Conservation (phyloP, 2,329 filamentous ascomycete species). For the Penicillium sp. region DNA sequence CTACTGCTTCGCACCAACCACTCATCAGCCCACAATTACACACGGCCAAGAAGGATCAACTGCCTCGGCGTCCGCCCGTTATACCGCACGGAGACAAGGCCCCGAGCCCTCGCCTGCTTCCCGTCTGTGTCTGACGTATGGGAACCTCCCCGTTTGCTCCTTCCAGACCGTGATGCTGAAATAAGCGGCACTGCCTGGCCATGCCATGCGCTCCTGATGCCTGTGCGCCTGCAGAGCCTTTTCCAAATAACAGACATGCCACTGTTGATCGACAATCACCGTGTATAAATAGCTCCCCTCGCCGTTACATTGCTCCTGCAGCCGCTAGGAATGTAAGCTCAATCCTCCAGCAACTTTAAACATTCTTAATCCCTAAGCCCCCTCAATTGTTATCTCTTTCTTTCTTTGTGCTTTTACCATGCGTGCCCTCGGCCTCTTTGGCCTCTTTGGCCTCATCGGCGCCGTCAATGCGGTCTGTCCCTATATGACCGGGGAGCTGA, state of each 20-base stretch:
- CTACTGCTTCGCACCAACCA: background rate
- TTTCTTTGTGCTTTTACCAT: constrained; percentile 23
- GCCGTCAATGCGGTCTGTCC: constrained; percentile 47
- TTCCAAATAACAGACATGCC: background rate
- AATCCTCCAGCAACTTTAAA: background rate
- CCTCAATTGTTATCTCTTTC: background rate
- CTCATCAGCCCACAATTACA: constrained; percentile 13
- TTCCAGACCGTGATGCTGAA: constrained; percentile 13
- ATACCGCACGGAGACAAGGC: background rate
- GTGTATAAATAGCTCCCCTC: constrained; percentile 6
- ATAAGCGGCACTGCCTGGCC: background rate
- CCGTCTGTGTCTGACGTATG: background rate
- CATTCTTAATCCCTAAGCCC: background rate
- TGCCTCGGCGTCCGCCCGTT: constrained; percentile 1
- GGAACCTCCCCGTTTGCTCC: constrained; percentile 1
- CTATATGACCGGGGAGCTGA: constrained; percentile 44
- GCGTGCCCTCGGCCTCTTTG: constrained; percentile 31
- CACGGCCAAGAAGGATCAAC: constrained; percentile 9
- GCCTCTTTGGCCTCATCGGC: constrained; percentile 37
- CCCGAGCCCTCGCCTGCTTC: constrained; percentile 3
- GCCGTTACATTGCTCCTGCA: background rate
- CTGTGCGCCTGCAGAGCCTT: constrained; percentile 6
- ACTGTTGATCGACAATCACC: background rate
- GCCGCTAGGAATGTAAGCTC: constrained; percentile 2
- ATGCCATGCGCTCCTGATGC: background rate